These are phyloP conservation scores for Globisporangium iwayamae DNA, from an alignment of 352 stramenopile species.

Conservation along the genomic window DNA sequence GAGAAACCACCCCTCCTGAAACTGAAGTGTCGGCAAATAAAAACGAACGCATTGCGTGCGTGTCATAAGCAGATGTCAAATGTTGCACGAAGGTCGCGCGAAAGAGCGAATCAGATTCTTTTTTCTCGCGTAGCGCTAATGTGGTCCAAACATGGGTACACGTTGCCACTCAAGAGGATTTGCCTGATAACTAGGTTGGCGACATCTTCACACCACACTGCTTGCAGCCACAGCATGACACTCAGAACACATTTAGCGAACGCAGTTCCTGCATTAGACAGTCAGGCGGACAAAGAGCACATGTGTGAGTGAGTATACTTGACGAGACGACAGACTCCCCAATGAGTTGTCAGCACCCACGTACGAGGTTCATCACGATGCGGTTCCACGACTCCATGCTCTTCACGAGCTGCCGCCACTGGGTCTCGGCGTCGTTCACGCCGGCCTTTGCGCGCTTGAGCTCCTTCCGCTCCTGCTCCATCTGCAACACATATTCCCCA, in stretches of 20 bases:
- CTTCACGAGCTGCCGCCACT: slow-evolving; percentile 80
- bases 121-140: not conserved
- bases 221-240: not conserved
- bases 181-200: not conserved
- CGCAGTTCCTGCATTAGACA: not conserved
- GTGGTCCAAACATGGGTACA: not conserved
- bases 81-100: slow-evolving; percentile 5
- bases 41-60: not conserved
- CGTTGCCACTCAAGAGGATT: not conserved
- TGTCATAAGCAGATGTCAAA: not conserved
- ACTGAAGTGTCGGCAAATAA: not conserved
- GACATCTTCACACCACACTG: not conserved
- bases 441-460: slow-evolving; percentile 17
- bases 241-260: slow-evolving; percentile 4
- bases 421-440: slow-evolving; percentile 40
- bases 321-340: too few species aligned
- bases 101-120: not conserved
- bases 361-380: slow-evolving; percentile 79
- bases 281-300: not conserved
- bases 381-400: slow-evolving; percentile 86
- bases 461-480: slow-evolving; percentile 38
- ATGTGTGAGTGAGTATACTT: not conserved
- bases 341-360: not conserved
- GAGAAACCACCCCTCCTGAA: not conserved
- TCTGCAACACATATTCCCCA: slow-evolving; percentile 21